Conservation (phyloP, 345 rosid species). For the Bruguiera gymnorhiza region DNA sequence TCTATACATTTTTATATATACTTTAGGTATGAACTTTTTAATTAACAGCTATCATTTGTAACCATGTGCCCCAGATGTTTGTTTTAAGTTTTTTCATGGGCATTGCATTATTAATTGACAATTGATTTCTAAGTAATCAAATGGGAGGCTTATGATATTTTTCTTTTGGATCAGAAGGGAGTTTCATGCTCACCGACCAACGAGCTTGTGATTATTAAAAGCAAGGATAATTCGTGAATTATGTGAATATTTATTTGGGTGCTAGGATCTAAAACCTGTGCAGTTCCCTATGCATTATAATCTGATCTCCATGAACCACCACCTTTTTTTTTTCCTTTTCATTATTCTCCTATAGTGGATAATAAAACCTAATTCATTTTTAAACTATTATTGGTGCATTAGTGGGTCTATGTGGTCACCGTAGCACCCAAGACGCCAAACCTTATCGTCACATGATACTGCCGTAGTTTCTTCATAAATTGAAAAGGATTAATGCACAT, state of each 20-base stretch:
- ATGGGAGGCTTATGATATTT: too few species aligned
- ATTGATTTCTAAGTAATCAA: too few species aligned
- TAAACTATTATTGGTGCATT: too few species aligned
- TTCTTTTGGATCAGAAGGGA: background rate
- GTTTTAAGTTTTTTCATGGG: background rate
- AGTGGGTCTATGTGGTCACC: too few species aligned
- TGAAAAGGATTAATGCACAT: too few species aligned
- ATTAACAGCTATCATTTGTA: background rate
- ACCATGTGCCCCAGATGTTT: background rate
- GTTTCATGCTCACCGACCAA: background rate
- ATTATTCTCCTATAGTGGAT: background rate
- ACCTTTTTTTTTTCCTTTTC: background rate
- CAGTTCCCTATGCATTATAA: background rate
- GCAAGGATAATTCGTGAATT: too few species aligned
- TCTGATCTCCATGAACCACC: background rate
- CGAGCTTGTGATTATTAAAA: background rate
- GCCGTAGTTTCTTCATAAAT: too few species aligned
- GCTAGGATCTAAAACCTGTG: conserved; percentile 19
- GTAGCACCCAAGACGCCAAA: too few species aligned
- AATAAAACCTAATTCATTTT: too few species aligned
- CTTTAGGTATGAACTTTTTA: background rate
- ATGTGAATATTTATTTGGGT: conserved; percentile 5
- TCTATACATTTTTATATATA: background rate
- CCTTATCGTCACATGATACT: too few species aligned
- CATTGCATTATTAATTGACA: background rate